These are phyloP conservation scores for Mycena vitilis DNA, from an alignment of 768 basidiomycete genomes.

Conservation along the genomic window DNA sequence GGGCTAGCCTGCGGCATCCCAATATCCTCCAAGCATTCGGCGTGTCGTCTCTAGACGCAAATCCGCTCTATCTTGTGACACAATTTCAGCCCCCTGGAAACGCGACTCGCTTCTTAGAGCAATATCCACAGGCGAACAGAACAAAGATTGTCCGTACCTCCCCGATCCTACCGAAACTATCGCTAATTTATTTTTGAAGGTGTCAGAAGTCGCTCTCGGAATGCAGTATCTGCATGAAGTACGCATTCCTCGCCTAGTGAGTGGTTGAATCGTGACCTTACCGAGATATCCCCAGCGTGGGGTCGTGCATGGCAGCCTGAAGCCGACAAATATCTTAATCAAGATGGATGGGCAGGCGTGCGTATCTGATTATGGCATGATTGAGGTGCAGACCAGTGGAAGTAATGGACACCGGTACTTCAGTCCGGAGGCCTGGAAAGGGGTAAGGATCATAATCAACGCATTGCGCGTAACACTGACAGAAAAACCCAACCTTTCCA, in stretches of 20 bases:
- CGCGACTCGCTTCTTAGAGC: conserved; percentile 33
- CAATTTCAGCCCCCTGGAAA: conserved; percentile 37
- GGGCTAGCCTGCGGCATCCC: conserved; percentile 37
- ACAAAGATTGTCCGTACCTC: conserved; percentile 32
- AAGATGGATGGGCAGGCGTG: conserved; percentile 30
- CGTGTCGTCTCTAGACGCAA: conserved; percentile 38
- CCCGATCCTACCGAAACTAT: background rate
- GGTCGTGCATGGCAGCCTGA: conserved; percentile 41
- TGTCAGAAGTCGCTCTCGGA: conserved; percentile 38
- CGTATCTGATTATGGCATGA: conserved; percentile 40
- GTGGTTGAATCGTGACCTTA: background rate
- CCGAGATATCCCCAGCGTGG: conserved; percentile 26
- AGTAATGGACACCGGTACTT: conserved; percentile 41
- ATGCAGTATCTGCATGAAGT: conserved; percentile 43
- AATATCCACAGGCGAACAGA: conserved; percentile 37
- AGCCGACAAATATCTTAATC: conserved; percentile 41
- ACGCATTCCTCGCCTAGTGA: background rate
- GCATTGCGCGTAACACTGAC: background rate
- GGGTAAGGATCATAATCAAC: conserved; percentile 31
- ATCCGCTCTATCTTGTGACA: conserved; percentile 39
- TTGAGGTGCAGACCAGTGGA: conserved; percentile 36
- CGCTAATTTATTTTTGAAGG: too few species aligned
- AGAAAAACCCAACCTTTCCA: conserved; percentile 12
- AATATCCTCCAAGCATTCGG: conserved; percentile 41
- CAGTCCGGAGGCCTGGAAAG: conserved; percentile 46